A percentile compares a stretch with the other conserved stretches of the same genome.
Conservation (phyloP, 2,329 filamentous ascomycete species). For the Lachnellula arida region DNA sequence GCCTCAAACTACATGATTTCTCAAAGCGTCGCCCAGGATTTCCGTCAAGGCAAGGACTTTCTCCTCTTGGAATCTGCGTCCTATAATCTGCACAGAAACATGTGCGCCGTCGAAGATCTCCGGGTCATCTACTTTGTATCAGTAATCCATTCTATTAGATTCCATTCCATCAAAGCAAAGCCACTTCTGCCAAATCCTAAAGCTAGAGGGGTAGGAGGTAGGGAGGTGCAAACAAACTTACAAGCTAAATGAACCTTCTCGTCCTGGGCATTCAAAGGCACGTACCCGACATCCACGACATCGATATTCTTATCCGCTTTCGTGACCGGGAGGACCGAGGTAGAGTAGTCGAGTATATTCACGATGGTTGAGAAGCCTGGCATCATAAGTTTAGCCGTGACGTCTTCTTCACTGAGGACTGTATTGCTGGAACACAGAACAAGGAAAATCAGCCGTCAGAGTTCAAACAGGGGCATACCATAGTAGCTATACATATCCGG, state of each 20-base stretch:
- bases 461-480: slow-evolving; percentile 23
- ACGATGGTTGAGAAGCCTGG: slow-evolving; percentile 13
- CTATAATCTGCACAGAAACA: slow-evolving; percentile 50
- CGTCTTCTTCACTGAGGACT: neutral
- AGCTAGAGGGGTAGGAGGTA: too few species aligned
- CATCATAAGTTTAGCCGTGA: neutral
- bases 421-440: neutral
- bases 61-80: slow-evolving; percentile 49
- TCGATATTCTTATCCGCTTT: slow-evolving; percentile 39
- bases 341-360: slow-evolving; percentile 56
- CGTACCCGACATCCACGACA: slow-evolving; percentile 33
- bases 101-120: slow-evolving; percentile 41
- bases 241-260: slow-evolving; percentile 42
- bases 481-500: slow-evolving; percentile 43
- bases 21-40: slow-evolving; percentile 22
- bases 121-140: slow-evolving; percentile 45
- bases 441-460: slow-evolving; percentile 1
- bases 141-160: slow-evolving; percentile 44
- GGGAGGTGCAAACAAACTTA: slow-evolving; percentile 34
- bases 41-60: slow-evolving; percentile 41
- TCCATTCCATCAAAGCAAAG: slow-evolving; percentile 15
- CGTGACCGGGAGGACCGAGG: slow-evolving; percentile 52
- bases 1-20: slow-evolving; percentile 16
- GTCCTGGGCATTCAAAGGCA: slow-evolving; percentile 40
- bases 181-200: too few species aligned